phyloP scores from a whole-genome alignment of 163 green algal species.

The Chlamydomonas reinhardtii region DNA sequence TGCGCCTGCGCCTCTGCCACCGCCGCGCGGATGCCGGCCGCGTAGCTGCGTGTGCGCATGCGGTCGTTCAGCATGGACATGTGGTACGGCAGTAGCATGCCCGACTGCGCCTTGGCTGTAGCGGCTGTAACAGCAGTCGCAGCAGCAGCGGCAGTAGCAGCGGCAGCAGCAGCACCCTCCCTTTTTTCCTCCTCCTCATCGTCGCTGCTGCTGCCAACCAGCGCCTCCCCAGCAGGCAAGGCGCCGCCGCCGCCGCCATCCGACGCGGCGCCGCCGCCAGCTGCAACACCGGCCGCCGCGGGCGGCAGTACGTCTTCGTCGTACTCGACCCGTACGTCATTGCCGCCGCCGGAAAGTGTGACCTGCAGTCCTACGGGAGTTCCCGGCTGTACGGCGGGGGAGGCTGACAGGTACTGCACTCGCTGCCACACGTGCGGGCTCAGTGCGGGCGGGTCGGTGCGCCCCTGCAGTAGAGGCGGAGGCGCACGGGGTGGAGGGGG shows the following conservation, averaged over 20 bases:
- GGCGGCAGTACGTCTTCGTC: slow-evolving; percentile 21
- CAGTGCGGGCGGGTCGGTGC: slow-evolving; percentile 18
- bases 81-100: slow-evolving; percentile 60
- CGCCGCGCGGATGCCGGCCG: slow-evolving; percentile 32
- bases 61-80: slow-evolving; percentile 65
- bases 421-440: slow-evolving; percentile 64
- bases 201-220: neutral
- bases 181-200: neutral
- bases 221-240: slow-evolving; percentile 17
- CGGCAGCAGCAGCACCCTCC: slow-evolving; percentile 15
- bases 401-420: slow-evolving; percentile 52
- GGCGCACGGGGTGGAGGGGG: no score
- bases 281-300: neutral
- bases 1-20: slow-evolving; percentile 22
- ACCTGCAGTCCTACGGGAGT: slow-evolving; percentile 15
- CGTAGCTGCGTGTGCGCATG: slow-evolving; percentile 11
- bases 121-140: neutral
- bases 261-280: neutral
- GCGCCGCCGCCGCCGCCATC: neutral
- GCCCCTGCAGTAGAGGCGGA: neutral
- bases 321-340: slow-evolving; percentile 37
- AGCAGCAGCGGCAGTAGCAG: neutral
- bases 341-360: slow-evolving; percentile 10
- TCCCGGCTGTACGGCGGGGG: slow-evolving; percentile 4
- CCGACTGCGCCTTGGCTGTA: neutral